A percentile compares a stretch with the other conserved stretches of the same genome.
Evolutionary conservation across 2,329 filamentous ascomycete genomes (phyloP).

Genomic region (Xylaria hypoxylon): DNA sequence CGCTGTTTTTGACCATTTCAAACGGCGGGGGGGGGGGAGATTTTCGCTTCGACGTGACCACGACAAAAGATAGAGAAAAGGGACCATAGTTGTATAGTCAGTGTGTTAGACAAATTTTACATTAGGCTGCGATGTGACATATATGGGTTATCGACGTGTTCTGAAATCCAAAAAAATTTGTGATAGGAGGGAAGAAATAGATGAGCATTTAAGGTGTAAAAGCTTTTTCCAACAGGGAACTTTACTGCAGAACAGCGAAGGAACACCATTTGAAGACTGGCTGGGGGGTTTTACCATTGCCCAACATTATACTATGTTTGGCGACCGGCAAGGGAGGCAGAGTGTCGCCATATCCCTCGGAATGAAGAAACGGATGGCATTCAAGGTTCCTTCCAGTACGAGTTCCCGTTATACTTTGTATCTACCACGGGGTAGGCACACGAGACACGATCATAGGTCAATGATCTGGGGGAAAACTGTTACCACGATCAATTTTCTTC

Average conservation of each 20-base stretch:
- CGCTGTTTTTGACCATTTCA: background rate
- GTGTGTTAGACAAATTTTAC: constrained; percentile 14
- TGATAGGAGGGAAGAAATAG: background rate
- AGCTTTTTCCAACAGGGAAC: background rate
- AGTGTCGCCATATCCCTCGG: background rate
- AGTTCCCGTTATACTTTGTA: background rate
- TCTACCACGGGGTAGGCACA: background rate
- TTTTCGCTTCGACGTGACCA: constrained; percentile 2
- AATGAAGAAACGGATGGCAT: background rate
- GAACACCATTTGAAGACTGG: background rate
- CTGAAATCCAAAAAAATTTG: background rate
- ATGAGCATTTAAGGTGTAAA: background rate
- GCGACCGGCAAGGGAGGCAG: background rate
- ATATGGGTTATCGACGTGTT: background rate
- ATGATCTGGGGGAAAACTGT: background rate
- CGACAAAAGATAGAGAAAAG: constrained; percentile 28
- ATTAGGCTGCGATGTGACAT: background rate
- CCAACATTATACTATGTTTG: background rate
- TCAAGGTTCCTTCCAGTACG: background rate
- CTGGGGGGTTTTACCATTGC: background rate
- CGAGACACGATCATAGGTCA: background rate
- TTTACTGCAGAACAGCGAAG: background rate
- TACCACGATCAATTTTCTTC: too few relatives aligned
- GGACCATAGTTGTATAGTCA: background rate
- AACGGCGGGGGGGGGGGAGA: background rate